These are phyloP conservation scores for Mycosphaerelloides madeirae DNA, from an alignment of 2,329 filamentous ascomycete species.

Conservation along the genomic window DNA sequence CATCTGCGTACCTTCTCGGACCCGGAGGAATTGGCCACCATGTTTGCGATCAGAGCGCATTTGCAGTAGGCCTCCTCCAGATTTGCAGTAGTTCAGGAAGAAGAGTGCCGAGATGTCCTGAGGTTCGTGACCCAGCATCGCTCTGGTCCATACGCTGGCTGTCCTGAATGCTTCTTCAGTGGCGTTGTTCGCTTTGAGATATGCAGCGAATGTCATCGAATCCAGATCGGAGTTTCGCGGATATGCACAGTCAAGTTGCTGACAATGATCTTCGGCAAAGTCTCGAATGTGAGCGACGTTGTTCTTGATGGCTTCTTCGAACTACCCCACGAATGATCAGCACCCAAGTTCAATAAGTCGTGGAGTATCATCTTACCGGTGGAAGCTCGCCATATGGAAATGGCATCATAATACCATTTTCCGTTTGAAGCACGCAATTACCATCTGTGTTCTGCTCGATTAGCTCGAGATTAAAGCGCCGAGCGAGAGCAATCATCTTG, in stretches of 20 bases:
- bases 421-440: constrained; percentile 38
- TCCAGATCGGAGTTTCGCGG: constrained; percentile 29
- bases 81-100: constrained; percentile 53
- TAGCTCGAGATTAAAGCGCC: constrained; percentile 39
- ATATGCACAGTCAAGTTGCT: constrained; percentile 25
- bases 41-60: constrained; percentile 50
- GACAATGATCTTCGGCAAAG: constrained; percentile 34
- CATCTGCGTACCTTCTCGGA: constrained; percentile 44
- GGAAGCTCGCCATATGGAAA: constrained; percentile 33
- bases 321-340: constrained; percentile 11
- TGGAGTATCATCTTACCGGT: constrained; percentile 16
- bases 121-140: constrained; percentile 48
- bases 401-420: constrained; percentile 26
- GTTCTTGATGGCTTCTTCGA: constrained; percentile 19
- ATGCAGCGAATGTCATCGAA: constrained; percentile 36
- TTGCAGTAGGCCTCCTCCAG: constrained; percentile 46
- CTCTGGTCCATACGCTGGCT: constrained; percentile 44
- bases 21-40: constrained; percentile 50
- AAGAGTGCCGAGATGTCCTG: constrained; percentile 45
- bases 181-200: constrained; percentile 30
- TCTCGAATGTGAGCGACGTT: constrained; percentile 33
- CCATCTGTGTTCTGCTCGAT: constrained; percentile 47
- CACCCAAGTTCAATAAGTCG: neutral
- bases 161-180: constrained; percentile 31
- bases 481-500: constrained; percentile 39